Evolutionary conservation across 2,329 filamentous ascomycete species (phyloP).

Genomic region (Falciphora oryzae): DNA sequence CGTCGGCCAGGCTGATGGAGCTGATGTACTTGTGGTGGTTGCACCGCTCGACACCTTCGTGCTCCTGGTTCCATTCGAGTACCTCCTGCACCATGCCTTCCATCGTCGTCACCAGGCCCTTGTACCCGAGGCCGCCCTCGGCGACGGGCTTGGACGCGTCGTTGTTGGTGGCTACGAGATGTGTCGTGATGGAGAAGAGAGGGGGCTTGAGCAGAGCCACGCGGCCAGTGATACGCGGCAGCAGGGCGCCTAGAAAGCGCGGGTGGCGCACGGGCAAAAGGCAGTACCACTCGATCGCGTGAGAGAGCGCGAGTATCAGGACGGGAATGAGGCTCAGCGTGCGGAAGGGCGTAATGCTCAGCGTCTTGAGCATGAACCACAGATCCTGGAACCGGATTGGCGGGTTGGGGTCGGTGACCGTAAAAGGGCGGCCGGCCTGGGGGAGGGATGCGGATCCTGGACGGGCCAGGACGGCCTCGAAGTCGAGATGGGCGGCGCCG

Average conservation of each 20-base stretch:
- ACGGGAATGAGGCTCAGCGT: conserved; percentile 26
- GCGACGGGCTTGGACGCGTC: conserved; percentile 24
- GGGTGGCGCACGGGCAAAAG: conserved; percentile 25
- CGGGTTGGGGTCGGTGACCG: conserved; percentile 36
- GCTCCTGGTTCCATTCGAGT: conserved; percentile 36
- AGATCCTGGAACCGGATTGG: conserved; percentile 33
- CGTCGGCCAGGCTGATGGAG: conserved; percentile 32
- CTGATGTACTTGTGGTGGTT: conserved; percentile 28
- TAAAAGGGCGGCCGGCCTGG: conserved; percentile 33
- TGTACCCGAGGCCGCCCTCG: conserved; percentile 34
- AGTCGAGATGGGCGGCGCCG: conserved; percentile 33
- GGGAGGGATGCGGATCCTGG: conserved; percentile 19
- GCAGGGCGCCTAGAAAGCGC: conserved; percentile 17
- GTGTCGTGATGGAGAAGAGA: conserved; percentile 35
- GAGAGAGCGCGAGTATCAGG: conserved; percentile 29
- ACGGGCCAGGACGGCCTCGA: conserved; percentile 32
- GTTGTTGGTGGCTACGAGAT: conserved; percentile 30
- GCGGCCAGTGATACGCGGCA: conserved; percentile 29
- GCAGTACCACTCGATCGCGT: conserved; percentile 31
- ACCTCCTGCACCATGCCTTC: conserved; percentile 35
- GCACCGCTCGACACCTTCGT: conserved; percentile 18
- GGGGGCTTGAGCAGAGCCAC: conserved; percentile 32
- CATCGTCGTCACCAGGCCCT: conserved; percentile 31
- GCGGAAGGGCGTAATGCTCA: conserved; percentile 31
- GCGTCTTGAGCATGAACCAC: conserved; percentile 26